Evolutionary conservation across 2,329 filamentous ascomycete species (phyloP), one percentile per base, ranked within the genome.

Genomic region (Juglanconis sp.): DNA sequence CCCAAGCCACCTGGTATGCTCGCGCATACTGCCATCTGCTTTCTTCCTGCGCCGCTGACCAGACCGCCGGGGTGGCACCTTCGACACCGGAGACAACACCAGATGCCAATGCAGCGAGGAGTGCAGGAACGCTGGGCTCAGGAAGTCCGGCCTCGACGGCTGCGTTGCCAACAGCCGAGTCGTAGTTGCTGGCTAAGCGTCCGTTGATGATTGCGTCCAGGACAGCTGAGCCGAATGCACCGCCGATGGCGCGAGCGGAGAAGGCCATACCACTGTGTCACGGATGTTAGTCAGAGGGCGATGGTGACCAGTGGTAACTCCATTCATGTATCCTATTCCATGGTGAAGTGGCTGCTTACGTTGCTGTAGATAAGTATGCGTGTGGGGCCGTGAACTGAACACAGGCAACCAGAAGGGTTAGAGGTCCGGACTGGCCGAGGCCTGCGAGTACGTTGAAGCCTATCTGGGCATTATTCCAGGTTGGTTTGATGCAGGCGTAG

Each of bases 331-430:
- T 32, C 3, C 4, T 32, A 5, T 9, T n/a, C 3, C 1, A 6
- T 4, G 35, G 30, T 7, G 17, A 17, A 44, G 3, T 5, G 5
- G 15, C 10, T 42, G n/a, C 55, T 32, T 44, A 57, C 55, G 81
- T 83, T 0, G 81, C 80, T 0, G 80, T 83, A 0, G 79, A 81
- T 13, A 83, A 74, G 65, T 76, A 81, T 4, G 77, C 76, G 62
- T 83, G 81, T 3, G 81, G 80, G 0, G 80, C 77, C 1, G 80
- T 81, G 67, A 82, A 82, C 64, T 83, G 80, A 17, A 83, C 74
- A 55, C 77, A 73, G 5, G 80, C 80, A 1, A 79, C 76, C 5
- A 83, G 73, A 2, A 82, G 73, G 0, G 79, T 81, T 4, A 82
- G 71, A 0, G 80, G 80, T 0, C 79, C 80, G 1, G 76, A 72